A percentile compares a stretch with the other conserved stretches of the same genome.
These are phyloP conservation scores for Scedosporium minutisporum DNA, from an alignment of 2,329 filamentous ascomycete genomes.

Conservation along the genomic window DNA sequence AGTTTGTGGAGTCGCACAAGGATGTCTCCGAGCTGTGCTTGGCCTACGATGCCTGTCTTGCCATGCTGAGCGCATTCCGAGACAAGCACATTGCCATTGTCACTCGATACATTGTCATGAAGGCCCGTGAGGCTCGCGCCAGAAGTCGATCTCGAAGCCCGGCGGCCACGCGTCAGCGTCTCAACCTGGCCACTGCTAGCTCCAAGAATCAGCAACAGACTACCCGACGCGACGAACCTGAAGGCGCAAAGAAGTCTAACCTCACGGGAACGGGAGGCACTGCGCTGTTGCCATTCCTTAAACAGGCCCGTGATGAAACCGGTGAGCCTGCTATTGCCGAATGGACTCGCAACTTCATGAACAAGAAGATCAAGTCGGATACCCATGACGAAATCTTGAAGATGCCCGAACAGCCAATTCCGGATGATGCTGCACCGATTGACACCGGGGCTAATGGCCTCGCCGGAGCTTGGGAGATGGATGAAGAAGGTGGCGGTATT, in stretches of 20 bases:
- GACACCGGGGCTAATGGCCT: constrained; percentile 53
- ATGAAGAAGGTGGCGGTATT: constrained; percentile 63
- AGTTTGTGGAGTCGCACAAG: constrained; percentile 59
- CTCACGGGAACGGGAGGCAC: constrained; percentile 89
- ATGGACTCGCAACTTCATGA: constrained; percentile 52
- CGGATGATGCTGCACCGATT: constrained; percentile 20
- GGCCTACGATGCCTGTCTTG: constrained; percentile 85
- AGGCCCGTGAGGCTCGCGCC: constrained; percentile 64
- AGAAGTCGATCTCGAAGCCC: constrained; percentile 51
- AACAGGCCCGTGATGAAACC: constrained; percentile 93
- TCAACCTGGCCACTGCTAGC: constrained; percentile 56
- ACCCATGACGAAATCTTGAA: constrained; percentile 46
- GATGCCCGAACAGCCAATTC: neutral
- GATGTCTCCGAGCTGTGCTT: constrained; percentile 58
- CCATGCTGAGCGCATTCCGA: constrained; percentile 58
- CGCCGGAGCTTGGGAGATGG: constrained; percentile 80
- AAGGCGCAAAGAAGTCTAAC: constrained; percentile 36
- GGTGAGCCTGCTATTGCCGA: constrained; percentile 74
- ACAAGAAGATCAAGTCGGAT: constrained; percentile 41
- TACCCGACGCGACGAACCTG: constrained; percentile 10
- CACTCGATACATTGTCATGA: constrained; percentile 87
- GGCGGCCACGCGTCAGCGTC: constrained; percentile 34
- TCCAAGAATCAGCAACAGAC: constrained; percentile 23
- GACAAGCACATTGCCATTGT: constrained; percentile 97
- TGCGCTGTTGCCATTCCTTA: constrained; percentile 86